These are phyloP conservation scores for Podospora fimiseda DNA, from an alignment of 495 filamentous ascomycete species.

Conservation along the genomic window DNA sequence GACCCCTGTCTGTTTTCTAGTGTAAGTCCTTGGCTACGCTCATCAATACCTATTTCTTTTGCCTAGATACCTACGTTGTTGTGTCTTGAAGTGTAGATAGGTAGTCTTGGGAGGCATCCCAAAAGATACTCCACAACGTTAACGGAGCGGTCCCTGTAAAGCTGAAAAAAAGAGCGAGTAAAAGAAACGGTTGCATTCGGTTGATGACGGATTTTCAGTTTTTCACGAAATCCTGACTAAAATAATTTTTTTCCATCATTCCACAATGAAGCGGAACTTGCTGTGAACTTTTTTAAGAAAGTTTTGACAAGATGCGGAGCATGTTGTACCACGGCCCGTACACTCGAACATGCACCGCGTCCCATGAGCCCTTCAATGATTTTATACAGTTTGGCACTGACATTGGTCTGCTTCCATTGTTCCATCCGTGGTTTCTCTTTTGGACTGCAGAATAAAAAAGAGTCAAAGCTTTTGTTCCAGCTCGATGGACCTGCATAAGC, in stretches of 20 bases:
- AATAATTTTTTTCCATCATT: background rate
- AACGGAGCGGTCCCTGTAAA: background rate
- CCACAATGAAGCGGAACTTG: background rate
- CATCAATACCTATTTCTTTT: too few relatives aligned
- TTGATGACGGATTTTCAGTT: background rate
- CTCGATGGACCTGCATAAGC: background rate
- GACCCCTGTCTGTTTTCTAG: background rate
- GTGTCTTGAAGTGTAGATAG: too few relatives aligned
- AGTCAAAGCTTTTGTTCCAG: background rate
- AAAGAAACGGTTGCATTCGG: conserved; percentile 1
- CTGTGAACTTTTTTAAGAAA: conserved; percentile 1
- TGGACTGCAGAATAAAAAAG: background rate
- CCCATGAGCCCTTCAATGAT: conserved; percentile 11
- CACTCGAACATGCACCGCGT: conserved; percentile 9
- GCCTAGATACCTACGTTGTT: too few relatives aligned
- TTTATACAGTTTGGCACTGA: background rate
- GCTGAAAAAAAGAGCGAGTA: background rate
- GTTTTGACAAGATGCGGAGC: conserved; percentile 20
- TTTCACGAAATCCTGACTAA: background rate
- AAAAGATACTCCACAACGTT: background rate
- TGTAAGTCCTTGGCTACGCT: background rate
- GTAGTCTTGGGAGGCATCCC: background rate
- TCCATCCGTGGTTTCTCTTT: background rate
- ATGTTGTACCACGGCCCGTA: conserved; percentile 15
- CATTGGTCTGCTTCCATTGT: background rate